A percentile compares a stretch with the other conserved stretches of the same genome.
These are phyloP conservation scores for Aureobasidium pullulans DNA, from an alignment of 2,329 filamentous ascomycete genomes.

Conservation along the genomic window DNA sequence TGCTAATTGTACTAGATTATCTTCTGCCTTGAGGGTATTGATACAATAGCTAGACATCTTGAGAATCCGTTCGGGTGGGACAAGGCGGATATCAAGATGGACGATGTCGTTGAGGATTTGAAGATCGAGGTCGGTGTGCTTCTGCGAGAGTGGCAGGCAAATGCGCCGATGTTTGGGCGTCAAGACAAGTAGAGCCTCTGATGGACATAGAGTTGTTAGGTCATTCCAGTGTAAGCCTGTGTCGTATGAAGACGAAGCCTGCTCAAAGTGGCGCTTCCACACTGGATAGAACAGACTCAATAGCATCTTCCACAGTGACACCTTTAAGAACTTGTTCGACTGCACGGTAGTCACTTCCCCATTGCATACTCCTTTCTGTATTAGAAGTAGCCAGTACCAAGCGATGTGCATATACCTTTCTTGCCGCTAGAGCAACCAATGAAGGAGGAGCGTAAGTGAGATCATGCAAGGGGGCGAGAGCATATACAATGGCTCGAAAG, in stretches of 20 bases:
- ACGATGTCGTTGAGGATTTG: slow-evolving; percentile 56
- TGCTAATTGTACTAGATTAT: too few relatives aligned
- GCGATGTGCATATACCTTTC: slow-evolving; percentile 83
- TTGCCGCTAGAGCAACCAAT: slow-evolving; percentile 70
- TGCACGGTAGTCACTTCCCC: slow-evolving; percentile 72
- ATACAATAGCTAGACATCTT: too few relatives aligned
- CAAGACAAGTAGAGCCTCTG: not conserved
- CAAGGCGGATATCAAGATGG: slow-evolving; percentile 61
- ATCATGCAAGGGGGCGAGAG: slow-evolving; percentile 73
- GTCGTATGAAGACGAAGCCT: too few relatives aligned
- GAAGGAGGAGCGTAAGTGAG: slow-evolving; percentile 77
- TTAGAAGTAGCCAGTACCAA: slow-evolving; percentile 62
- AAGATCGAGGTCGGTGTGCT: slow-evolving; percentile 23
- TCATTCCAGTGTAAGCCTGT: too few relatives aligned
- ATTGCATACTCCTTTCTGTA: slow-evolving; percentile 82
- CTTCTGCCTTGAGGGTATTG: too few relatives aligned
- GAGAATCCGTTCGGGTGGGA: slow-evolving; percentile 43
- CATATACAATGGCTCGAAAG: slow-evolving; percentile 49
- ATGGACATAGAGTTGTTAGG: not conserved
- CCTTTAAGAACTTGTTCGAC: slow-evolving; percentile 59
- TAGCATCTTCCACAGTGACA: slow-evolving; percentile 47
- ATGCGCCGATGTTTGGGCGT: slow-evolving; percentile 11
- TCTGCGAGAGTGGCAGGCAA: slow-evolving; percentile 15
- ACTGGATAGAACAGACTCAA: slow-evolving; percentile 51
- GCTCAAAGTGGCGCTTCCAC: slow-evolving; percentile 47